Conservation (phyloP, 495 filamentous ascomycete species). For the Letharia lupina region DNA sequence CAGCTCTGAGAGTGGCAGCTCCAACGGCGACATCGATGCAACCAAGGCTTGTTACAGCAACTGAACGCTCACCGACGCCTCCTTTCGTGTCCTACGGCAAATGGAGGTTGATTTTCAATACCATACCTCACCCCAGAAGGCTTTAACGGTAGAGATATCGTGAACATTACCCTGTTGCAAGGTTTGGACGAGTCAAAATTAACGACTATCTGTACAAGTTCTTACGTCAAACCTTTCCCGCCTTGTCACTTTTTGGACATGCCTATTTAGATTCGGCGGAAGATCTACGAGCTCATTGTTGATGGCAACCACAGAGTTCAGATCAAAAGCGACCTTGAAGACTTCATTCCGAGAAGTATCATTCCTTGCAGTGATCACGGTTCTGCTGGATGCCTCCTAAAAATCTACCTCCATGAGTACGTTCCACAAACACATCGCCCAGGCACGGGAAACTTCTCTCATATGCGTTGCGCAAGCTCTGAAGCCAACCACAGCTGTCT, state of each 20-base stretch:
- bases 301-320: not conserved
- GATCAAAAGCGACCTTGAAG: not conserved
- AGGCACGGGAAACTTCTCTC: not conserved
- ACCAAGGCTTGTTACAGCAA: not conserved
- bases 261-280: not conserved
- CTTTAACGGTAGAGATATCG: not conserved
- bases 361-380: not conserved
- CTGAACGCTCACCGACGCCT: not conserved
- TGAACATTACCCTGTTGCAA: not conserved
- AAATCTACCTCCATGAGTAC: not conserved
- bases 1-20: too few species aligned
- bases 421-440: not conserved
- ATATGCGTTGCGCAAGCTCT: not conserved
- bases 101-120: not conserved
- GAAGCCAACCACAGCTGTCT: not conserved
- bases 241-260: not conserved
- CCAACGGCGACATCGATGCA: too few species aligned
- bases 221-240: not conserved
- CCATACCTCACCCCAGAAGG: not conserved
- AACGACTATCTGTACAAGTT: not conserved
- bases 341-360: not conserved
- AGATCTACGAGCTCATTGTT: not conserved
- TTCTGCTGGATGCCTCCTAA: not conserved
- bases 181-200: not conserved
- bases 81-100: not conserved